Conservation (phyloP, 2,329 filamentous ascomycete species). For the Talaromyces sp. region DNA sequence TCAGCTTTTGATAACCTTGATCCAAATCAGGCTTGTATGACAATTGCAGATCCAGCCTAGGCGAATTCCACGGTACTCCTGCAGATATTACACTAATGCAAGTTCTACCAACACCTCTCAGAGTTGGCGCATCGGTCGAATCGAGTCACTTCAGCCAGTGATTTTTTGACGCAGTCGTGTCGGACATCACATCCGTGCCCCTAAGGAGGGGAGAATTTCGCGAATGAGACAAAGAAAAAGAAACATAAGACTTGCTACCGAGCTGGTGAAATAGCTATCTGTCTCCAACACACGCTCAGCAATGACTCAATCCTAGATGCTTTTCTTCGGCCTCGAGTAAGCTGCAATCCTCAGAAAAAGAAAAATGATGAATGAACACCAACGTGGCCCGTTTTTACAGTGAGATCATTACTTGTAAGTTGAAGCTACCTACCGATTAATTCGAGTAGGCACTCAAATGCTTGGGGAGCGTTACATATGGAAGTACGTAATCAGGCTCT, state of each 20-base stretch:
- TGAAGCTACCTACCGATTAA: not conserved
- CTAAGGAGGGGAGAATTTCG: not conserved
- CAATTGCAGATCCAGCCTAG: not conserved
- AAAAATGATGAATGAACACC: not conserved
- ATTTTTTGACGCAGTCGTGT: not conserved
- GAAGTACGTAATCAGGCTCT: not conserved
- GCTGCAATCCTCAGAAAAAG: not conserved
- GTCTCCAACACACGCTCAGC: not conserved
- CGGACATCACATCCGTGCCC: not conserved
- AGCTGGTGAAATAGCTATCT: not conserved
- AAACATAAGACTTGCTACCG: not conserved
- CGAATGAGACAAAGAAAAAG: not conserved
- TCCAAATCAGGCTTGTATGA: too few relatives aligned
- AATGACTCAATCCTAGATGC: not conserved
- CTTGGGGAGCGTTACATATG: not conserved
- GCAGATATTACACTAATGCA: not conserved
- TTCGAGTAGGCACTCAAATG: not conserved
- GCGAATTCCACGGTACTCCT: not conserved
- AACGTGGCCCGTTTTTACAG: not conserved
- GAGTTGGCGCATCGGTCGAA: not conserved
- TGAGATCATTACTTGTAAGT: not conserved
- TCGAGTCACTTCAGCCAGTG: not conserved
- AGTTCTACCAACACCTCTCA: not conserved
- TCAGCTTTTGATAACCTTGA: not conserved
- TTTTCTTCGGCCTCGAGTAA: not conserved